Evolutionary conservation across 768 basidiomycete species (phyloP), one percentile per base, ranked within the genome.

Genomic region (Tylopilus sp.): DNA sequence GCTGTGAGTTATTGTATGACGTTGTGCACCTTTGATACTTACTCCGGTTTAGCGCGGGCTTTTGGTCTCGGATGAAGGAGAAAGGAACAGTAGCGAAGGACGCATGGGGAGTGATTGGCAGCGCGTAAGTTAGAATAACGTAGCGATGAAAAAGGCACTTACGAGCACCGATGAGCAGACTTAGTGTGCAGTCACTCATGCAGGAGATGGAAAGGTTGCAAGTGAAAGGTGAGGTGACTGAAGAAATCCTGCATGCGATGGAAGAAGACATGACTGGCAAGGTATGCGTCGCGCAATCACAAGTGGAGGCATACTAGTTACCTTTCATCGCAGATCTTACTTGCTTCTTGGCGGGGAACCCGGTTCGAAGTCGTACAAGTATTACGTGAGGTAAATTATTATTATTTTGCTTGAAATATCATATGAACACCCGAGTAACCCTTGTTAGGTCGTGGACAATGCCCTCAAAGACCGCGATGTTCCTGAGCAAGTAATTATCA

Each of bases 261-360:
- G 95, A 97, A 70, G 85, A 88, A 75, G 95, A 98, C 62, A 80
- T 98, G 54, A 95, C 91, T 1, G 93, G 93, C 43, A 95, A 92
- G 75, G 85, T 89, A 53, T 31, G 35, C 58, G n/a, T 26, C 20
- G 8, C n/a, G 33, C 28, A 30, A 22, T 23, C 22, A 20, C 22
- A 4, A 33, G 23, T 23, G 13, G 15, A 35, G 22, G 28, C 13
- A 7, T 3, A n/a, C n/a, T n/a, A 10, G 22, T 25, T 4, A 38
- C 26, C 20, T 40, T 40, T 33, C 15, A 23, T 26, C 41, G 33
- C 54, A 90, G 85, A 93, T 97, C 65, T 80, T 98, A 73, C 83
- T 98, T 25, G 95, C 95, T 6, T 95, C 95, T 22, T 99, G 97
- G 97, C 85, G 94, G 51, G 97, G 95, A 13, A 95, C 95, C 3